Conservation (phyloP, 2,329 filamentous ascomycete genomes). For the Colletotrichum spaethianum region DNA sequence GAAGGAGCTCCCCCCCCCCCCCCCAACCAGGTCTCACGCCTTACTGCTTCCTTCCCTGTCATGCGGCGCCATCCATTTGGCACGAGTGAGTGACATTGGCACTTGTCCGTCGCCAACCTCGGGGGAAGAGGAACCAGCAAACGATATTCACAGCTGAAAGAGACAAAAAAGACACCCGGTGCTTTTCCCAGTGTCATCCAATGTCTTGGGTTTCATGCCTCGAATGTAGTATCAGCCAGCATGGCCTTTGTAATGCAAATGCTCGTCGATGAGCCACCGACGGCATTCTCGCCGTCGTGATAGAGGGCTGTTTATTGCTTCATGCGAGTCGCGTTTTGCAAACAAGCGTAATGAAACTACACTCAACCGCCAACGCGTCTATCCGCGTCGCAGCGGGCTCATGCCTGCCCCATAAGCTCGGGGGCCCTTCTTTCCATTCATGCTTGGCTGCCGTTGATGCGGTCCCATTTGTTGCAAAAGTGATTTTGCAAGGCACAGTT, state of each 20-base stretch:
- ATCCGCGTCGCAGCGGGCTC: slow-evolving; percentile 1
- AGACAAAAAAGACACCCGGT: background rate
- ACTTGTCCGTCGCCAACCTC: background rate
- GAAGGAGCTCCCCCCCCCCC: background rate
- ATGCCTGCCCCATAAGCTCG: background rate
- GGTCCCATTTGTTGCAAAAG: slow-evolving; percentile 11
- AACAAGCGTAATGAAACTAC: slow-evolving; percentile 21
- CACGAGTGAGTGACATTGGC: background rate
- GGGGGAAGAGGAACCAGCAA: too few species aligned
- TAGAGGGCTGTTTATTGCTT: slow-evolving; percentile 22
- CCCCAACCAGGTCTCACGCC: slow-evolving; percentile 14
- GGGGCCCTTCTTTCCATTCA: background rate
- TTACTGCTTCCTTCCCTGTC: slow-evolving; percentile 28
- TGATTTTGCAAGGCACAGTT: background rate
- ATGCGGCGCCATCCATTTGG: slow-evolving; percentile 5
- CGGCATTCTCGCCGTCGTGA: background rate
- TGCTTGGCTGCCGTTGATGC: slow-evolving; percentile 7
- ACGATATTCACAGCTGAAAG: background rate
- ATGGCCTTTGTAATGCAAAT: background rate
- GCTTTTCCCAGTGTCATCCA: background rate
- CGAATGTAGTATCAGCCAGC: background rate
- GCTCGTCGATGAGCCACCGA: background rate
- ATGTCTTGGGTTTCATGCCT: background rate
- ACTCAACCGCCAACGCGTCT: slow-evolving; percentile 26
- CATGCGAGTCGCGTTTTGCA: slow-evolving; percentile 31